phyloP scores from a whole-genome alignment of 306 rosid genomes.

The Dalbergia oliveri region DNA sequence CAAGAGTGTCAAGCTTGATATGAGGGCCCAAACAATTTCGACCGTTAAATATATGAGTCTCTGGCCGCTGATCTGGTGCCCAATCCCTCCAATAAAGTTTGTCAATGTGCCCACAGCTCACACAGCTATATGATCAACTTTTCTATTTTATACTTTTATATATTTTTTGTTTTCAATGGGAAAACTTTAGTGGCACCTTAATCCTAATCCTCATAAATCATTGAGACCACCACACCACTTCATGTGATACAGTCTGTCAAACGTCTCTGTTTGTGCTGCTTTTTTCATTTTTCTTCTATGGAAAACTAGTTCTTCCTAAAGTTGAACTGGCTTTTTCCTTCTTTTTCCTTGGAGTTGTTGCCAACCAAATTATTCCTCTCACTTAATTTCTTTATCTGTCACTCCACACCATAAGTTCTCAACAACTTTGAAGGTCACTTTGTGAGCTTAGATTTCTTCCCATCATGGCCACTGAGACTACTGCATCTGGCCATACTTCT shows the following conservation, averaged over 20 bases:
- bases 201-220: conserved; percentile 62
- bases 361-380: conserved; percentile 69
- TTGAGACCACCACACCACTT: conserved; percentile 67
- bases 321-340: conserved; percentile 45
- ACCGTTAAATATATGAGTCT: conserved; percentile 54
- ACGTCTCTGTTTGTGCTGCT: conserved; percentile 57
- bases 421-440: conserved; percentile 37
- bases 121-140: conserved; percentile 52
- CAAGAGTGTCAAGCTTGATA: conserved; percentile 20
- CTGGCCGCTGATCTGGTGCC: conserved; percentile 55
- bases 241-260: conserved; percentile 77
- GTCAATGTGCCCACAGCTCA: conserved; percentile 62
- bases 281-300: conserved; percentile 18
- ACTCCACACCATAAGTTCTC: conserved; percentile 36
- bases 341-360: conserved; percentile 58
- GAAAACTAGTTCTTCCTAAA: conserved; percentile 51
- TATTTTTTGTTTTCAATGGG: conserved; percentile 35
- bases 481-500: conserved; percentile 56
- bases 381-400: conserved; percentile 37
- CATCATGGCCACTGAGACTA: conserved; percentile 65
- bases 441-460: conserved; percentile 30
- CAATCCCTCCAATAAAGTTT: conserved; percentile 56
- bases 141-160: conserved; percentile 7
- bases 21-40: conserved; percentile 50
- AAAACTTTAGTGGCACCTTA: conserved; percentile 58